Base-by-base conservation (phyloP, 1,139 yeast species). In the Lodderomyces elongisporus region DNA sequence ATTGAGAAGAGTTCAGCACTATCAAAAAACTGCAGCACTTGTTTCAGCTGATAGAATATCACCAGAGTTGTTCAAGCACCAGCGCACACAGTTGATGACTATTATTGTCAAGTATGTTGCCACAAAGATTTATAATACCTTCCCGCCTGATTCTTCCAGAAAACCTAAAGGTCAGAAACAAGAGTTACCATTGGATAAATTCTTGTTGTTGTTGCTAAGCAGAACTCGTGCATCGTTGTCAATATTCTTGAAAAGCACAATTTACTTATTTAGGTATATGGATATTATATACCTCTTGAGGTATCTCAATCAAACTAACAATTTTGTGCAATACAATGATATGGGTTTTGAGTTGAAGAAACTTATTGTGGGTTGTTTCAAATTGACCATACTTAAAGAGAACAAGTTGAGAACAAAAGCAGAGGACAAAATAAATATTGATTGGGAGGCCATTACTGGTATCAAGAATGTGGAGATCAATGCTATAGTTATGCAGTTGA, bases 261-360 rank as follows among this genome's bases (percentile, higher is more conserved):
- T 69, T 27, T 68, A 68, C 44, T 52, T 69, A 30, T 67, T 68
- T 51, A 58, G 75, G 36, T 69, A 69, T 44, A 69, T 69, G 73
- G 74, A 69, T 44, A 65, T 68, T 25, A 63, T 69, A 32, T 69
- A 68, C 46, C 57, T 69, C 37, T 58, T 69, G 43, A 50, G 75
- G 33, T 69, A 69, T 43, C 60, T 69, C 41, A 69, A 69, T 43
- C 75, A 69, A 45, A 62, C 71, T 26, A 69, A 69, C 43, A 69
- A 69, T 43, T 63, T 58, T 43, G 66, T 65, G 21, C 60, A 60
- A 41, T 63, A 60, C 41, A 62, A 59, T 40, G 70, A 62, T 27
- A 68, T 68, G 74, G 74, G 68, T 29, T 67, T 62, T 46, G 64
- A 62, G 27, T 55, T 68, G 38, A 62, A 61, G 46, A 64, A 66